Conservation (phyloP, 1,284 basidiomycete species). For the Earliella scabrosa region DNA sequence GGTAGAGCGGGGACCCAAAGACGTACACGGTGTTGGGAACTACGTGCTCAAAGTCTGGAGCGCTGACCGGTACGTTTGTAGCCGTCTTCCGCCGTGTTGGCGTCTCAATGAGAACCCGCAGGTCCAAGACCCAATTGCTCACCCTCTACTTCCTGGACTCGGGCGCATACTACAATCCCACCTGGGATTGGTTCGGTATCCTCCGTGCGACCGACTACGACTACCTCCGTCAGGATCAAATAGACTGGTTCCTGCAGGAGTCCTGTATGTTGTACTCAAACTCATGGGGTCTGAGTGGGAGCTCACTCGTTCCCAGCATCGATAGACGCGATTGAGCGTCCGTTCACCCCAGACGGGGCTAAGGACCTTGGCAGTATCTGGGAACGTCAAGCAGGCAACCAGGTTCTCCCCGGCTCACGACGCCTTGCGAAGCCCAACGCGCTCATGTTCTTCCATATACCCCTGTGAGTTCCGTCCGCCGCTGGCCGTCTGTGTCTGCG, state of each 20-base stretch:
- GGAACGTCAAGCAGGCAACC: constrained; percentile 52
- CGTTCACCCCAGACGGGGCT: constrained; percentile 76
- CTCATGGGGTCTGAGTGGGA: background rate
- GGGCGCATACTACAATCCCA: constrained; percentile 70
- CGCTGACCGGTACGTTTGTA: constrained; percentile 76
- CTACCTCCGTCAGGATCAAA: constrained; percentile 81
- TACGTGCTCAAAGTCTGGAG: constrained; percentile 80
- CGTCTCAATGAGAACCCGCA: no score
- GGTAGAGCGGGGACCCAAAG: constrained; percentile 77
- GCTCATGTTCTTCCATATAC: constrained; percentile 95
- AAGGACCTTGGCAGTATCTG: constrained; percentile 72
- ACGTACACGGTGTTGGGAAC: constrained; percentile 87
- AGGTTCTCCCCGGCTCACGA: constrained; percentile 55
- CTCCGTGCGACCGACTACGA: constrained; percentile 77
- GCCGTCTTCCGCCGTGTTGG: no score
- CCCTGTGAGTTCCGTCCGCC: constrained; percentile 60
- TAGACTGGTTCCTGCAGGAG: constrained; percentile 86
- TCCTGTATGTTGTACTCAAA: constrained; percentile 51
- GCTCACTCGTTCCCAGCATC: constrained; percentile 14
- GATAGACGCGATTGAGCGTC: constrained; percentile 76
- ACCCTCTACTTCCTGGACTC: constrained; percentile 96
- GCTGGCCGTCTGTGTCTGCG: background rate
- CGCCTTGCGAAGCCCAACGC: constrained; percentile 89
- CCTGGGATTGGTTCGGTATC: constrained; percentile 62
- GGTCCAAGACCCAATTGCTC: constrained; percentile 85